Percentiles rank a stretch among this genome's conserved stretches.
phyloP scores from a whole-genome alignment of 176 grass and related monocot species.

The Triticum monococcum region DNA sequence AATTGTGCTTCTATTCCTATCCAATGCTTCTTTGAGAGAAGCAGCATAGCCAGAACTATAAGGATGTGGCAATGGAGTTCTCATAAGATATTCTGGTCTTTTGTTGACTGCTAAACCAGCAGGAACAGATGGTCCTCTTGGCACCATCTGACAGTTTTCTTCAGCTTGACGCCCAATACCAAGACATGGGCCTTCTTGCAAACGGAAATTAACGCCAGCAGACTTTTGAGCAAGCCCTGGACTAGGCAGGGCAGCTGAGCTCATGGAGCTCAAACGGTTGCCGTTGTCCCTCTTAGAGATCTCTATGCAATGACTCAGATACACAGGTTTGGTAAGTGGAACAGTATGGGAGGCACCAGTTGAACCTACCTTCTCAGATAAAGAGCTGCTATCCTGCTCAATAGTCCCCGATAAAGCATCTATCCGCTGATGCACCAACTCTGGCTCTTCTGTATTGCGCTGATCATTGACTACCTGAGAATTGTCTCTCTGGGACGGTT shows the following conservation, averaged over 20 bases:
- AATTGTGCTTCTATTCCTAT: conserved; percentile 35
- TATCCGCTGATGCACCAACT: conserved; percentile 16
- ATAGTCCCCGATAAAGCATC: conserved; percentile 13
- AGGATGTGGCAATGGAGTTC: conserved; percentile 20
- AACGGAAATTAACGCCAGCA: not conserved
- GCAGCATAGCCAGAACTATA: conserved; percentile 28
- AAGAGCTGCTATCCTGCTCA: conserved; percentile 26
- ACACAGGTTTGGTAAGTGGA: not conserved
- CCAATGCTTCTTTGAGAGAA: conserved; percentile 21
- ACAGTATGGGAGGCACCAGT: not conserved
- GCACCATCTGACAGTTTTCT: conserved; percentile 17
- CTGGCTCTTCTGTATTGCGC: conserved; percentile 21
- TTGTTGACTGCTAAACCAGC: conserved; percentile 27
- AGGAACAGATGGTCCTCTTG: conserved; percentile 17
- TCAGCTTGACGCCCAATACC: conserved; percentile 31
- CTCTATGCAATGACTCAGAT: conserved; percentile 41
- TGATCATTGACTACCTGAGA: conserved; percentile 29
- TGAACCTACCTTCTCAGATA: conserved; percentile 40
- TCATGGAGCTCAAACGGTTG: conserved; percentile 23
- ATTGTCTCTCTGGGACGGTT: not conserved
- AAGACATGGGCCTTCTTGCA: conserved; percentile 15
- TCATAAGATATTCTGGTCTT: conserved; percentile 28
- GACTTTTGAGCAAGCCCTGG: conserved; percentile 17
- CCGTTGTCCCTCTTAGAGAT: conserved; percentile 29
- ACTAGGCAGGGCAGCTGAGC: conserved; percentile 36